phyloP scores from a whole-genome alignment of 2,329 filamentous ascomycete genomes.

The Colletotrichum simmondsii region DNA sequence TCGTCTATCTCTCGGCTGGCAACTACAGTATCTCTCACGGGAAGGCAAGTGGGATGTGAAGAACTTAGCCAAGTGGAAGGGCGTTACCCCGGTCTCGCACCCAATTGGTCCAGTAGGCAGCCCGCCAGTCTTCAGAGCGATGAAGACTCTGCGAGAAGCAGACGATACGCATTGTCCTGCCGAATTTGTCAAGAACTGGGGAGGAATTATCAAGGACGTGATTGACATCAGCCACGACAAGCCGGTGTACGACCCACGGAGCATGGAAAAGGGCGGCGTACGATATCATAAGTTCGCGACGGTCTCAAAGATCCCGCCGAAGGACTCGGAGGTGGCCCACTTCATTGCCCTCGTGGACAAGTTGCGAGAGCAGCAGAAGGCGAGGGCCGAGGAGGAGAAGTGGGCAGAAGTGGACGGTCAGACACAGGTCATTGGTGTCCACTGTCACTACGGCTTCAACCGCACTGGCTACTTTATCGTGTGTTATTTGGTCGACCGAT shows the following conservation, averaged over 20 bases:
- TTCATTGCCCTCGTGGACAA: slow-evolving; percentile 70
- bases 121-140: slow-evolving; percentile 78
- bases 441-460: slow-evolving; percentile 97
- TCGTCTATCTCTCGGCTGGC: slow-evolving; percentile 87
- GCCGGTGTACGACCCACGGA: slow-evolving; percentile 86
- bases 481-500: slow-evolving; percentile 87
- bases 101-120: slow-evolving; percentile 68
- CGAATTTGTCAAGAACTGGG: slow-evolving; percentile 77
- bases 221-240: slow-evolving; percentile 93
- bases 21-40: slow-evolving; percentile 86
- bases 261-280: slow-evolving; percentile 73
- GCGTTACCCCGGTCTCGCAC: slow-evolving; percentile 79
- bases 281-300: slow-evolving; percentile 90
- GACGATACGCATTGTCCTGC: slow-evolving; percentile 84
- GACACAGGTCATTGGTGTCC: slow-evolving; percentile 77
- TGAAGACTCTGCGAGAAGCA: slow-evolving; percentile 93
- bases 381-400: slow-evolving; percentile 54
- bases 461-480: slow-evolving; percentile 92
- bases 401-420: slow-evolving; percentile 50
- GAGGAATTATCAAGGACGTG: slow-evolving; percentile 75
- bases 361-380: slow-evolving; percentile 66
- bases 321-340: slow-evolving; percentile 60
- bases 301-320: slow-evolving; percentile 88
- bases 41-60: slow-evolving; percentile 99
- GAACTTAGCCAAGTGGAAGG: slow-evolving; percentile 92